Evolutionary conservation across 1,284 basidiomycete species (phyloP), one percentile per base, ranked within the genome.

Genomic region (Rhodotorula sp.): DNA sequence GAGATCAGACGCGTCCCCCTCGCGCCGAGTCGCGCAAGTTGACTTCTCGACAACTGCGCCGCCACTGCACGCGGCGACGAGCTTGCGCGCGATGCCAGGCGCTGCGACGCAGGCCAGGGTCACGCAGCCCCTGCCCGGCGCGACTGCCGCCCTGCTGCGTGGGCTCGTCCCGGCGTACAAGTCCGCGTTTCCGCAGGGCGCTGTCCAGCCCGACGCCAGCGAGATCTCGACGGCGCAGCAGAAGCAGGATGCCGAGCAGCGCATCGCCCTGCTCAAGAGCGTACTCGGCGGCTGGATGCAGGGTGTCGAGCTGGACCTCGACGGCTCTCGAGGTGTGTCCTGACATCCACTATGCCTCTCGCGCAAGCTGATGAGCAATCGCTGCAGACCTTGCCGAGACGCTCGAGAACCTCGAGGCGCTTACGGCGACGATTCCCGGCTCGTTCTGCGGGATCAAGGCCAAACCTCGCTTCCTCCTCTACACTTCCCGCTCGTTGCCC

Each of bases 281-380:
- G 73, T 76, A 13, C 64, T 76, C 23, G 66, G 70, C 23, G 71
- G 73, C 4, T 76, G 71, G 66, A 68, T 76, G 57, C 65, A 70
- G 56, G 64, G 71, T 19, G 68, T 76, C 55, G 64, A 65, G 64
- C 14, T 45, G 23, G 73, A 76, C 41, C 67, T 72, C 46, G 67
- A 70, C 45, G 34, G 55, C n/a, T n/a, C 17, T 4, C 21, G 34
- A 19, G 64, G 64, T 58, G 48, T n/a, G 64, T 53, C 64, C 56
- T 41, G 23, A 3, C 34, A 17, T 19, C 10, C 41, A 3, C 34
- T 16, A 3, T 34, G 34, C 55, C 12, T 21, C 17, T 42, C 25
- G 25, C 49, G 16, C 9, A 7, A 12, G 27, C 52, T 56, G 45
- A 61, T 23, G 7, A 8, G 3, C 3, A 1, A 5, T 4, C 21